Evolutionary conservation across 202 grass and related monocot species (phyloP), one percentile per base, ranked within the genome.

Genomic region (Setaria italica): DNA sequence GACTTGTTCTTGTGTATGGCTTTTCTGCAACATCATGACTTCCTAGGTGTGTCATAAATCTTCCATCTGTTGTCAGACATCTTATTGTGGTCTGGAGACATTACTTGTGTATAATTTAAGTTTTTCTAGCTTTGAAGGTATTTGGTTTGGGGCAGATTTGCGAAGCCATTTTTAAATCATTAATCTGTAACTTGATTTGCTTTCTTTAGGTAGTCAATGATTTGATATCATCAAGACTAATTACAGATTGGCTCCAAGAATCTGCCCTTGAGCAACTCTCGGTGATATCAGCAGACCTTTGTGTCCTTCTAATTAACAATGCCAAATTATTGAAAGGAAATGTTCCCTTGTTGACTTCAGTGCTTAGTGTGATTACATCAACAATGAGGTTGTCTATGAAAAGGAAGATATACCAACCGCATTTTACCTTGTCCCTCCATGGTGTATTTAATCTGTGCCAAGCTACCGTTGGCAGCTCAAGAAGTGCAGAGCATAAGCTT

Each of bases 381-480:
- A 90, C 91, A 62, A 85, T 93, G 89, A 92, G 89, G 62, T 79
- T 98, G 59, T 98, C 93, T 88, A 90, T 92, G 80, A 98, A 94
- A 86, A 93, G 95, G 91, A 95, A 90, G 86, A 93, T 93, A 90
- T 92, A 90, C 82, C 95, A 98, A 51, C 81, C 95, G 4, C 93
- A 95, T 90, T 98, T 98, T 71, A 91, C 91, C 53, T 86, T 98
- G 42, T 98, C 91, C 29, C 86, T 98, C 62, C 55, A 92, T 45
- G 88, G 87, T 56, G 82, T 98, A 87, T 74, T 87, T 87, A 87
- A 72, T 46, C 74, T 98, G 41, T 93, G 88, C 89, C 89, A 83
- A 84, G 67, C 80, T 90, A 81, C 92, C 43, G 78, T 82, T 92
- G 63, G 50, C 85, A 69, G 83, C 70, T 89, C 88, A 69, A 90